Evolutionary conservation across 75 land plant genomes (phyloP), one percentile per base, ranked within the genome.

Genomic region (Larix kaempferi): DNA sequence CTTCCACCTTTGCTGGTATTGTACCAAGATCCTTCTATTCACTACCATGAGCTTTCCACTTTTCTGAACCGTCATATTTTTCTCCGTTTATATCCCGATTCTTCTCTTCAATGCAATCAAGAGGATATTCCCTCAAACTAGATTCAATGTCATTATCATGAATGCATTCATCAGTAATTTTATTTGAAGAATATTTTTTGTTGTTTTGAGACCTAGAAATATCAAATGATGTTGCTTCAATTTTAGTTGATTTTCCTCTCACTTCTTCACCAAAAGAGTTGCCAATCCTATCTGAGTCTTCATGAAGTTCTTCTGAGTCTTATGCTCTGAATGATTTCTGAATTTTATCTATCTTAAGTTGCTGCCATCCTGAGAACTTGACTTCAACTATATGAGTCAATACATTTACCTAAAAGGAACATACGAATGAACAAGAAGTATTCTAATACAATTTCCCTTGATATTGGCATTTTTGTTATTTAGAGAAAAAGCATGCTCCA

Each of bases 321-420:
- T 73, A 74, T 13, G 80, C 74, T 71, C 49, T 64, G 55, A 22
- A 64, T 5, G 52, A n/a, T 56, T 72, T 58, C 22, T 80, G 81
- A 37, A 76, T 71, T 22, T 76, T 76, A 49, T 75, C 87, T 78
- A 79, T 72, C 35, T 74, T 81, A 19, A 59, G 21, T 69, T 57
- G 49, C 74, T 80, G 81, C 72, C 37, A 21, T 55, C 71, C 81
- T 76, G 76, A 71, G 21, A 76, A 59, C 79, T 87, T 89, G 19
- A 84, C 80, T 76, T 86, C 90, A 76, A 81, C 29, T 59, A 84
- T 78, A 77, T 95, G 98, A 59, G 95, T 90, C 75, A 95, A 83
- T 14, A 95, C 74, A 71, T 84, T 88, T 3, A 95, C 96, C 98
- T 95, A 66, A 66, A 66, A 17, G 44, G 44, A 33, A 66, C n/a